Percentiles rank a stretch among this genome's conserved stretches.
Evolutionary conservation across 306 rosid genomes (phyloP).

Genomic region (Cucurbita argyrosperma): DNA sequence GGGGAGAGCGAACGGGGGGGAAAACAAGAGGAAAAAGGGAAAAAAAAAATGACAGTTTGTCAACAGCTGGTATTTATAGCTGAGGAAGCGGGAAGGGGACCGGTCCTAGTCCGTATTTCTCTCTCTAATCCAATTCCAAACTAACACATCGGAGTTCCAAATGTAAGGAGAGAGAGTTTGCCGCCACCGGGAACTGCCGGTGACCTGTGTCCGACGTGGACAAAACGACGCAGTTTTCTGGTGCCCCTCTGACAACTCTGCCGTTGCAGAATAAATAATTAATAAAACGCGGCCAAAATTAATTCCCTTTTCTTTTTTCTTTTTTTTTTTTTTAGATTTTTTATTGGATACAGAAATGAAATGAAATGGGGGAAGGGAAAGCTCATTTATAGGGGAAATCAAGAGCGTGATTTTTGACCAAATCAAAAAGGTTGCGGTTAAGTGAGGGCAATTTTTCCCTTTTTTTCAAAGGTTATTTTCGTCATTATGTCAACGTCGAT

Average conservation of each 20-base stretch:
- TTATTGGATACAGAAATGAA: not conserved
- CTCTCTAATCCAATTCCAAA: conserved; percentile 1
- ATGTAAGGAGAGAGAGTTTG: not conserved
- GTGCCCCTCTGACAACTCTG: not conserved
- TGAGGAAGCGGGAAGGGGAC: conserved; percentile 1
- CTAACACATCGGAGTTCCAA: not conserved
- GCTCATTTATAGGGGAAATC: not conserved
- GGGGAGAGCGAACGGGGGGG: not conserved
- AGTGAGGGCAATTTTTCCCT: not conserved
- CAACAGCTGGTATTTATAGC: conserved; percentile 7
- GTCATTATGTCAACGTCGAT: no score
- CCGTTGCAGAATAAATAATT: not conserved
- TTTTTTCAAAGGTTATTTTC: not conserved
- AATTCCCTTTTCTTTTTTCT: no score
- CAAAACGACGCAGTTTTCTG: conserved; percentile 2
- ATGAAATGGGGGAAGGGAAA: not conserved
- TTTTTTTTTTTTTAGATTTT: not conserved
- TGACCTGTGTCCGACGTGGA: not conserved
- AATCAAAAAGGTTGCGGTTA: not conserved
- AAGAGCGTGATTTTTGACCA: conserved; percentile 5
- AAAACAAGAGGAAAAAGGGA: not conserved
- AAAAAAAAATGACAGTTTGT: not conserved
- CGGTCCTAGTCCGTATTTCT: conserved; percentile 2
- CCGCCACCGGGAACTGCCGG: conserved; percentile 3
- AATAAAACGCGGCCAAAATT: not conserved